A percentile compares a stretch with the other conserved stretches of the same genome.
Conservation (phyloP, 1,139 yeast species). For the Suhomyces terraborum region DNA sequence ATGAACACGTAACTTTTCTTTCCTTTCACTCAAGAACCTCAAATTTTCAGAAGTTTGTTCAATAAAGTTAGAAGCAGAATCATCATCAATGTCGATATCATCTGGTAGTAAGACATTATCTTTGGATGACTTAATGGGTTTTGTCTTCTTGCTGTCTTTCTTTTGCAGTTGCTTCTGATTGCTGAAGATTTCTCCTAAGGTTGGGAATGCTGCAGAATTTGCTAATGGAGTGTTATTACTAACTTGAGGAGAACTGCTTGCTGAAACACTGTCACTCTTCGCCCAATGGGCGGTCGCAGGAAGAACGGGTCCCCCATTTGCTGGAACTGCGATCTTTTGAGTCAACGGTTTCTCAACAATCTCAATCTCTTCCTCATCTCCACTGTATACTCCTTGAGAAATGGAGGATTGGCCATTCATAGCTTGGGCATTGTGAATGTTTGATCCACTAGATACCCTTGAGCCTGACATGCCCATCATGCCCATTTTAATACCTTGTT, state of each 20-base stretch:
- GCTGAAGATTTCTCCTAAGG: constrained; percentile 64
- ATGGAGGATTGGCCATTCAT: constrained; percentile 7
- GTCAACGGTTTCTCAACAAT: constrained; percentile 12
- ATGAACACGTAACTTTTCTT: constrained; percentile 36
- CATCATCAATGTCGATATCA: constrained; percentile 46
- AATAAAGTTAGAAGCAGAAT: constrained; percentile 37
- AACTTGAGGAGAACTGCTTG: constrained; percentile 40
- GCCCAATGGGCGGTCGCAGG: constrained; percentile 68
- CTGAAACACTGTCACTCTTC: constrained; percentile 29
- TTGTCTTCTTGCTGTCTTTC: constrained; percentile 34
- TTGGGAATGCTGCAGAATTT: constrained; percentile 68
- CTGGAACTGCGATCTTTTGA: constrained; percentile 10
- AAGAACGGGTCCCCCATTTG: constrained; percentile 36
- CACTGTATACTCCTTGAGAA: constrained; percentile 15
- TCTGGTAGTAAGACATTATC: constrained; percentile 36
- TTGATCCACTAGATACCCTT: constrained; percentile 18
- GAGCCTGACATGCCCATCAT: constrained; percentile 38
- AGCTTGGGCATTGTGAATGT: constrained; percentile 15
- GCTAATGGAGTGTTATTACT: constrained; percentile 42
- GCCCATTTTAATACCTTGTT: constrained; percentile 68
- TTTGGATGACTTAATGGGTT: constrained; percentile 26
- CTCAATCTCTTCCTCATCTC: constrained; percentile 25
- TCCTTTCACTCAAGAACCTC: constrained; percentile 33
- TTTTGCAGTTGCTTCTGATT: constrained; percentile 40
- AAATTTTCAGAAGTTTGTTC: constrained; percentile 41